These are phyloP conservation scores for Aspergillus unguis DNA, from an alignment of 2,329 filamentous ascomycete genomes.

Conservation along the genomic window DNA sequence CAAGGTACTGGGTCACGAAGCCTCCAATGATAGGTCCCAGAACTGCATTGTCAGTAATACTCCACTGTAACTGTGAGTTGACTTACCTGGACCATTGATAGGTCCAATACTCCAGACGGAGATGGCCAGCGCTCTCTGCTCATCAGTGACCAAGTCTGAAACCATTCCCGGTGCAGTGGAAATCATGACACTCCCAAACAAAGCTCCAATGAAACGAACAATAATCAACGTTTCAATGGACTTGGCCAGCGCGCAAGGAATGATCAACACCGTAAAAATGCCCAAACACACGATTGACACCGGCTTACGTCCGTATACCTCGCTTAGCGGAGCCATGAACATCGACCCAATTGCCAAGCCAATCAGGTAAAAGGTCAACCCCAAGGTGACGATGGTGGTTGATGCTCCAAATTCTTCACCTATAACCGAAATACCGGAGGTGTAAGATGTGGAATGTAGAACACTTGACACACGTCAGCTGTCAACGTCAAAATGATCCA, in stretches of 20 bases:
- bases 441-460: constrained; percentile 75
- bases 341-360: constrained; percentile 70
- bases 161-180: constrained; percentile 79
- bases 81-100: constrained; percentile 65
- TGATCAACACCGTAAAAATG: constrained; percentile 64
- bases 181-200: constrained; percentile 76
- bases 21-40: constrained; percentile 73
- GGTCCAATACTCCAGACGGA: constrained; percentile 81
- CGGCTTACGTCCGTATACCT: constrained; percentile 45
- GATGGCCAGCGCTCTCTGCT: constrained; percentile 77
- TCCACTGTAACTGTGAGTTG: neutral
- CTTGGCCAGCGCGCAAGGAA: constrained; percentile 68
- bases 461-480: constrained; percentile 42
- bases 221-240: constrained; percentile 67
- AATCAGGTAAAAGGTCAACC: constrained; percentile 73
- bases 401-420: constrained; percentile 61
- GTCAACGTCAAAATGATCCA: no score
- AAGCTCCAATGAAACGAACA: constrained; percentile 68
- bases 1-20: constrained; percentile 66
- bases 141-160: constrained; percentile 76
- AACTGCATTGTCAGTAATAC: constrained; percentile 23
- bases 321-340: constrained; percentile 66
- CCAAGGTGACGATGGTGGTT: constrained; percentile 65
- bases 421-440: constrained; percentile 67
- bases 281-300: constrained; percentile 67